Base-by-base conservation (phyloP, 495 filamentous ascomycete genomes). In the Podospora comata region DNA sequence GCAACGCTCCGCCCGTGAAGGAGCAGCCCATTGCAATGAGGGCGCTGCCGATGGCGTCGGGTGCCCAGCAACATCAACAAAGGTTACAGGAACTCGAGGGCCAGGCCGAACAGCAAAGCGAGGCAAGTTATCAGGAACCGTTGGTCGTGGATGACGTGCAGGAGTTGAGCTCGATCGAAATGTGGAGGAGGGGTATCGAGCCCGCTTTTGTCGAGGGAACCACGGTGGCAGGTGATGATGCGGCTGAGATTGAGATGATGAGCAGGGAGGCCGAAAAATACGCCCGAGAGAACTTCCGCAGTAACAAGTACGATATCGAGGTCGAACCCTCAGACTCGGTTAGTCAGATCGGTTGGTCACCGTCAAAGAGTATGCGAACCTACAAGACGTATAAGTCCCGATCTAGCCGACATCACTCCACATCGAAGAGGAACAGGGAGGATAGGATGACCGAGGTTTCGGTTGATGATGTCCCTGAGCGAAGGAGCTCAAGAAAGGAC, bases 181-280 rank as follows among this genome's bases (percentile, higher is more conserved):
- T 78, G 23, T 97, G 93, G 93, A 84, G 92, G 20, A 84, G 92
- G n/a, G 93, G 93, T 6, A 93, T 97, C 62, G 62, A 68, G 60
- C 71, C 79, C 7, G 0, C 16, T 18, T 61, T 61, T 28, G 39
- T 11, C 39, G 39, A 48, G 39, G 59, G 59, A 9, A 61, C 30
- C 26, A 32, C 28, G 28, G 6, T 15, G 1, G 78, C 74, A 18
- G 77, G 72, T 23, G 91, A 89, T 15, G 90, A 90, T 56, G 92
- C 90, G 2, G 92, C 93, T 4, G 93, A 96, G 62, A 86, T 91
- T 6, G 93, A 97, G 74, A 90, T 94, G 70, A 92, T 97, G 77
- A 95, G 91, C 23, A 90, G 90, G 4, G 85, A 85, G 28, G 93
- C 93, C 0, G 78, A 79, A 20, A 75, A 80, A 69, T 70, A 34